These are phyloP conservation scores for Triticum aestivum DNA, from an alignment of 176 grass and related monocot species.

Conservation along the genomic window DNA sequence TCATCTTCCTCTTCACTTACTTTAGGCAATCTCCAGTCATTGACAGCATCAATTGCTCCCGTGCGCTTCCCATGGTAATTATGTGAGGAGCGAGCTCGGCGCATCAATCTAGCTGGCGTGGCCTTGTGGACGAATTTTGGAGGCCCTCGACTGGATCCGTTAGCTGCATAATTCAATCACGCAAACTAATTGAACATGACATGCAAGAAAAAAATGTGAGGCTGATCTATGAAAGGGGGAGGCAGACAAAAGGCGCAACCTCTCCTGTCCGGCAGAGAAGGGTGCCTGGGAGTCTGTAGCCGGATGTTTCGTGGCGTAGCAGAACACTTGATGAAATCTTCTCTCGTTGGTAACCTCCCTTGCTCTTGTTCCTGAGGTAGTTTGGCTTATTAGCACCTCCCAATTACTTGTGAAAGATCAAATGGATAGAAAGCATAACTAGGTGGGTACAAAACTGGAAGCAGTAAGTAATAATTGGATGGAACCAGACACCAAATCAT, in stretches of 20 bases:
- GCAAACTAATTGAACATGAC: conserved; percentile 3
- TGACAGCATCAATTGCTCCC: conserved; percentile 45
- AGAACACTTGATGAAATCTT: conserved; percentile 40
- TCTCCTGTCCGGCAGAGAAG: conserved; percentile 41
- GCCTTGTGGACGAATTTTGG: conserved; percentile 43
- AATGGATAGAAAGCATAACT: conserved; percentile 6
- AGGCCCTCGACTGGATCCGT: conserved; percentile 36
- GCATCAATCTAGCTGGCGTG: conserved; percentile 46
- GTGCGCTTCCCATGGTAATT: conserved; percentile 26
- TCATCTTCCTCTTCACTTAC: conserved; percentile 51
- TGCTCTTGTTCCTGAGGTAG: conserved; percentile 37
- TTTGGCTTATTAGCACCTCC: not conserved
- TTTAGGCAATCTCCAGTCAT: conserved; percentile 61
- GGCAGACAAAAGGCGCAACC: conserved; percentile 22
- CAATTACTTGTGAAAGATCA: conserved; percentile 5
- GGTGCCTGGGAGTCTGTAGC: conserved; percentile 39
- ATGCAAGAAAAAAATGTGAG: conserved; percentile 4
- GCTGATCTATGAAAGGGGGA: not conserved
- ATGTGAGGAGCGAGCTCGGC: conserved; percentile 39
- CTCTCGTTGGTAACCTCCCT: conserved; percentile 35
- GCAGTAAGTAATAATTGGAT: not conserved
- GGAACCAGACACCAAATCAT: not conserved
- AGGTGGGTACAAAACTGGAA: not conserved
- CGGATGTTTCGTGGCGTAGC: conserved; percentile 39
- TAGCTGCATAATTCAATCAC: conserved; percentile 34